Evolutionary conservation across 2,329 filamentous ascomycete species (phyloP).

Genomic region (Colletotrichum camelliae): DNA sequence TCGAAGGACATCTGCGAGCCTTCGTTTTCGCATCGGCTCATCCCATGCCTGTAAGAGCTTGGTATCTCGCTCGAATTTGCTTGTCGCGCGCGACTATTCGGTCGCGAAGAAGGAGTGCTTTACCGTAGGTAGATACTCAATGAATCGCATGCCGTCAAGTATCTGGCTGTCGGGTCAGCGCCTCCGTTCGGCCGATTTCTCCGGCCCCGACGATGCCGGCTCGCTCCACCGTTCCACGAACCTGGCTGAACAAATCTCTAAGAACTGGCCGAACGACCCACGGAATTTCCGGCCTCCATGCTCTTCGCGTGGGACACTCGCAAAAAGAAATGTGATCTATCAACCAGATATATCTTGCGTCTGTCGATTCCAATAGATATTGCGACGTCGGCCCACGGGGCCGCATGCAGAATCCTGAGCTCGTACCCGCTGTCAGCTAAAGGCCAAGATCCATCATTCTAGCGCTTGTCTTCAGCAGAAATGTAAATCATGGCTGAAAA

Average conservation of each 20-base stretch:
- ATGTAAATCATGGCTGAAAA: neutral
- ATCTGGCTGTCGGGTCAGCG: neutral
- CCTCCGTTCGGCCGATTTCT: neutral
- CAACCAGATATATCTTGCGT: neutral
- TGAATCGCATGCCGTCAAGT: neutral
- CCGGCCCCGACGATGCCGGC: neutral
- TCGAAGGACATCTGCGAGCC: neutral
- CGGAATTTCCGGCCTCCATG: neutral
- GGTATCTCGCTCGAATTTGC: fast-evolving
- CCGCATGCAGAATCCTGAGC: neutral
- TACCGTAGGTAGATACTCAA: neutral
- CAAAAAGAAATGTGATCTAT: neutral
- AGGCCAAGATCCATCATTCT: neutral
- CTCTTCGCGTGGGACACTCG: neutral
- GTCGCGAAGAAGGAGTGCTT: neutral
- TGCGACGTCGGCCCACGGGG: neutral
- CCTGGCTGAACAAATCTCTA: neutral
- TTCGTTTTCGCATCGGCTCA: neutral
- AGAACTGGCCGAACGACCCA: neutral
- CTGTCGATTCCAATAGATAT: neutral
- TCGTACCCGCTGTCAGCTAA: neutral
- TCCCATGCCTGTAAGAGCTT: neutral
- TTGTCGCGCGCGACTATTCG: neutral
- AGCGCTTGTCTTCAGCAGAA: neutral
- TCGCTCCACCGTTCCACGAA: neutral